These are phyloP conservation scores for Plantago ovata DNA, from an alignment of 257 asterid species.

Conservation along the genomic window DNA sequence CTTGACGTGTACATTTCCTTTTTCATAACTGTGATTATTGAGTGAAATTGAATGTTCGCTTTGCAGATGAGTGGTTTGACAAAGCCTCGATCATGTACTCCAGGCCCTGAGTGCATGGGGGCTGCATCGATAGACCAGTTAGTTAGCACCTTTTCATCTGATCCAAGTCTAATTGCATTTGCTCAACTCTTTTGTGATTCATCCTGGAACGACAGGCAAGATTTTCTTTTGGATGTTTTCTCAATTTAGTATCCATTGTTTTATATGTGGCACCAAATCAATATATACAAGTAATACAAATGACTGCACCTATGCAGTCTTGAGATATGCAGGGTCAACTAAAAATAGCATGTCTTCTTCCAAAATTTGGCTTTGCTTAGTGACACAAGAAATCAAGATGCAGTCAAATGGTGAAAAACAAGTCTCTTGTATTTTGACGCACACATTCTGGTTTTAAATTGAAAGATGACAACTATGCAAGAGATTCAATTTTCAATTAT, in stretches of 20 bases:
- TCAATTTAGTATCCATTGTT: background rate
- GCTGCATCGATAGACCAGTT: constrained; percentile 76
- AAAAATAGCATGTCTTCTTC: no score
- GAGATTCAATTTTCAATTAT: no score
- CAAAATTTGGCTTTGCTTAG: no score
- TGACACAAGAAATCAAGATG: no score
- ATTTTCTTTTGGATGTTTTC: constrained; percentile 1
- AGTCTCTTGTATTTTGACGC: no score
- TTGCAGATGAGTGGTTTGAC: constrained; percentile 76
- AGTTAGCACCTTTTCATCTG: constrained; percentile 88
- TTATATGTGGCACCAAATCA: no score
- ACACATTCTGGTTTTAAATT: no score
- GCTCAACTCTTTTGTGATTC: constrained; percentile 87
- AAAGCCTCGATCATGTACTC: constrained; percentile 39
- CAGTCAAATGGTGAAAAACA: no score
- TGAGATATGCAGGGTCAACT: no score
- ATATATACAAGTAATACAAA: no score
- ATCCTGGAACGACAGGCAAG: constrained; percentile 74
- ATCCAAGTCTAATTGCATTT: constrained; percentile 92
- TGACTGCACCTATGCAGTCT: no score
- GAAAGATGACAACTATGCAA: no score
- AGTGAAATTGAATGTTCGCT: constrained; percentile 20
- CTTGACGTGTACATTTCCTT: background rate
- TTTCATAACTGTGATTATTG: constrained; percentile 19
- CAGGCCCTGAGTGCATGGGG: constrained; percentile 41